phyloP scores from a whole-genome alignment of 2,329 filamentous ascomycete genomes.

The Scolecobasidium constrictum region DNA sequence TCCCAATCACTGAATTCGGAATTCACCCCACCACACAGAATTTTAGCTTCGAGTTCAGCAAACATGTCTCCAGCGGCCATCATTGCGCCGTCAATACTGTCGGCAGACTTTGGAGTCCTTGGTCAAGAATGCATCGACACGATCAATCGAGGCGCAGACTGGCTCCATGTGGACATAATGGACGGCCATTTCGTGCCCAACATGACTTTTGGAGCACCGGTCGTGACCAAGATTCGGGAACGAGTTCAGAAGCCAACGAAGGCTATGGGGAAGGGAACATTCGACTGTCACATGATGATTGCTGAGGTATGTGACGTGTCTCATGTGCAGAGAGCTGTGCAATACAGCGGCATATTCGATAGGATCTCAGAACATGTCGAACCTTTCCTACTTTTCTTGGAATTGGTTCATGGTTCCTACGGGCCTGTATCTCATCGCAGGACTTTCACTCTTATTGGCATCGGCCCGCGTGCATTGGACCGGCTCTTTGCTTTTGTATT shows the following conservation, averaged over 20 bases:
- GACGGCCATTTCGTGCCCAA: slow-evolving; percentile 98
- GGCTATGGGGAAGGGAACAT: slow-evolving; percentile 72
- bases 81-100: slow-evolving; percentile 96
- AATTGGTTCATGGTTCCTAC: no score
- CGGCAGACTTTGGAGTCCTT: slow-evolving; percentile 85
- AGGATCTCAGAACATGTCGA: no score
- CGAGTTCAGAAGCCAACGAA: slow-evolving; percentile 68
- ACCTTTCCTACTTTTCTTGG: no score
- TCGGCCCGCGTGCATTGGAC: no score
- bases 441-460: no score
- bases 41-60: no score
- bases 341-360: no score
- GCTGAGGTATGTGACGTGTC: slow-evolving; percentile 61
- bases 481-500: no score
- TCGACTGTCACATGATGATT: slow-evolving; percentile 99
- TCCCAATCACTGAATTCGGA: no score
- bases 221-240: slow-evolving; percentile 84
- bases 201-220: slow-evolving; percentile 90
- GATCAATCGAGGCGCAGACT: slow-evolving; percentile 50
- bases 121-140: slow-evolving; percentile 79
- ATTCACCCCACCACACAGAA: no score
- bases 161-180: slow-evolving; percentile 95
- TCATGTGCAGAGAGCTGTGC: no score
- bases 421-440: no score
- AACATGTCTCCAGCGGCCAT: slow-evolving; percentile 83